Evolutionary conservation across 2,329 filamentous ascomycete species (phyloP), one percentile per base, ranked within the genome.

Genomic region (Pseudopithomyces chartarum): DNA sequence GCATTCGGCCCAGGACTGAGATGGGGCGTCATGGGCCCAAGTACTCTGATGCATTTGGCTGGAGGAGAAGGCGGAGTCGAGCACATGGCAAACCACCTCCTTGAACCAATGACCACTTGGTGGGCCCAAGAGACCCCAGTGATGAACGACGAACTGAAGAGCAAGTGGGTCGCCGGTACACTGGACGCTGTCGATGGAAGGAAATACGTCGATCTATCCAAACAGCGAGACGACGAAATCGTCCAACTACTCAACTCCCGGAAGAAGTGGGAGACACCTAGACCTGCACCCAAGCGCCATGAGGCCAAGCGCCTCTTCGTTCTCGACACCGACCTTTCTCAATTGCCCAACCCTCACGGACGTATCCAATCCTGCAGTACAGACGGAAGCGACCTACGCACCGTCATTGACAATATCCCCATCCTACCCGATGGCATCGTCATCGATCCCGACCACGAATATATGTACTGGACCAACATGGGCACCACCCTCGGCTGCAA

Each of bases 391-490:
- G 29, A 45, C 23, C 26, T 49, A 10, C 45, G 44, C 29, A 51
- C 46, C 26, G 10, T 67, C 29, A 19, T 54, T 33, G 29, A 38
- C n/a, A 40, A 39, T 13, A 23, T 47, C 2, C 26, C 11, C 13
- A 26, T 19, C 8, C 60, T 70, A 34, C 68, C 69, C 2, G 70
- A 73, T 36, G 71, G 70, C 2, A 70, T 74, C 26, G 62, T 61
- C 15, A 57, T 67, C 29, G 55, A 52, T 29, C 20, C 33, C 12
- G 44, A 46, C 15, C 52, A 55, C 3, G 56, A 56, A 15, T 58
- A 62, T 8, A 66, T 74, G 17, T 73, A 62, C 63, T 74, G 67
- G 65, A 64, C 60, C 4, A 63, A 56, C 22, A 64, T 64, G 60
- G 61, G 60, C 46, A 38, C n/a, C 2, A 15, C 40, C 4, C 39